Evolutionary conservation across 1,284 basidiomycete species (phyloP), one percentile per base, ranked within the genome.

Genomic region (Crepidotus sp.): DNA sequence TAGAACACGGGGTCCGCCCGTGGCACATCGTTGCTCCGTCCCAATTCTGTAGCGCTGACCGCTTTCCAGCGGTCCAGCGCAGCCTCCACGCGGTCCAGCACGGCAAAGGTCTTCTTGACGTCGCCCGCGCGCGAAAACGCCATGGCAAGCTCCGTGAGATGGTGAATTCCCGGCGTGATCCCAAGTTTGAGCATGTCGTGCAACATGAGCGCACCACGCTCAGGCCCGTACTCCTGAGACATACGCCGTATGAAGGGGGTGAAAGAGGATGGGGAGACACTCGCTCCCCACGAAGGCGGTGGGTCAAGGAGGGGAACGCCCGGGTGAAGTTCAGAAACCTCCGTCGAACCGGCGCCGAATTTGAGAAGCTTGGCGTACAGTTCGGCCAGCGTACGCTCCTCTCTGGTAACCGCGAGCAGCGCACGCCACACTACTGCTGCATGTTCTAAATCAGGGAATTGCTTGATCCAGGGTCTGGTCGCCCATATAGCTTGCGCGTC

Each of bases 131-230:
- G 53, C 10, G 67, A 64, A 50, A 63, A 69, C 27, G 47, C 54
- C 6, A 64, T 60, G 0, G 60, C 66, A 13, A 72, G 44, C 35
- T 69, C 63, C 1, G 68, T 69, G 36, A 63, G 67, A 40, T 68
- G 63, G 40, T 66, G 59, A 1, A 66, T 55, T 6, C 52, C 59
- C 0, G 70, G 69, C 6, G 48, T 41, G 17, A 70, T 40, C 4
- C 61, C 61, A 5, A 62, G 44, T 15, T 54, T 38, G 4, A 62
- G 22, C 62, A 72, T 69, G 31, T 70, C 65, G n/a, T 52, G 46
- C 27, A 72, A 38, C 9, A 70, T 56, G 21, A 51, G 42, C 2
- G 57, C 48, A 2, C 63, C 66, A 3, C 55, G 54, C 13, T 49
- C 58, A 4, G 46, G 40, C 2, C 45, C 36, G 9, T 38, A 45